Evolutionary conservation across 805 yeast genomes (phyloP), one percentile per base, ranked within the genome.

Genomic region (Alloascoidea africana): DNA sequence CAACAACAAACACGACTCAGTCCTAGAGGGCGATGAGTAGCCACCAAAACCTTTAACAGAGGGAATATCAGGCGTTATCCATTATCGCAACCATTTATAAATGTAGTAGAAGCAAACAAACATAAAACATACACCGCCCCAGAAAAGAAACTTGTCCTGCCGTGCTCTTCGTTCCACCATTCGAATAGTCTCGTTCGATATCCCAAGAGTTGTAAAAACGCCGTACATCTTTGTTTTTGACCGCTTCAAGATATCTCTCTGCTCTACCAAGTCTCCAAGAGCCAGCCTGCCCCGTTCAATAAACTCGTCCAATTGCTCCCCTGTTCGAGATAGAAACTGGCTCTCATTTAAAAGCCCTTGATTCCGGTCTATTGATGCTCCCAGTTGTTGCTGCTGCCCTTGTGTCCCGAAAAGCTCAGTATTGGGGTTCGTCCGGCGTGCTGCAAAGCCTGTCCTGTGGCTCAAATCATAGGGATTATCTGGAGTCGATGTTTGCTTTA

Each of bases 251-350:
- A 77, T 66, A 48, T 77, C 79, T 54, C 84, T 83, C 53, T 91
- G 96, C 35, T 79, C 86, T 14, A 81, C 79, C 16, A 91, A 63
- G 51, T 87, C 94, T 37, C 82, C 93, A 45, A 85, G 71, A 2
- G 95, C 84, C 36, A 70, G 68, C 42, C 80, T 73, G 2, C 96
- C 97, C 78, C 84, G 80, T 49, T 83, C 96, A 33, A 91, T 55
- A 33, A 91, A 84, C 45, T 83, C 85, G 53, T 91, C 98, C 42
- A 91, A 60, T 52, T 84, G 94, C 39, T 75, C 75, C 33, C 81
- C 75, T 0, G 94, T 86, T 40, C 82, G 63, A 19, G 68, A 66
- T 36, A 62, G 39, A 16, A 59, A 68, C 34, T 70, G 68, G 34
- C 66, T 68, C 49, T 91, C 97, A 44, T 77, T 72, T 43, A 68